phyloP scores from a whole-genome alignment of 176 grass and related monocot species.

The Oryza rufipogon region DNA sequence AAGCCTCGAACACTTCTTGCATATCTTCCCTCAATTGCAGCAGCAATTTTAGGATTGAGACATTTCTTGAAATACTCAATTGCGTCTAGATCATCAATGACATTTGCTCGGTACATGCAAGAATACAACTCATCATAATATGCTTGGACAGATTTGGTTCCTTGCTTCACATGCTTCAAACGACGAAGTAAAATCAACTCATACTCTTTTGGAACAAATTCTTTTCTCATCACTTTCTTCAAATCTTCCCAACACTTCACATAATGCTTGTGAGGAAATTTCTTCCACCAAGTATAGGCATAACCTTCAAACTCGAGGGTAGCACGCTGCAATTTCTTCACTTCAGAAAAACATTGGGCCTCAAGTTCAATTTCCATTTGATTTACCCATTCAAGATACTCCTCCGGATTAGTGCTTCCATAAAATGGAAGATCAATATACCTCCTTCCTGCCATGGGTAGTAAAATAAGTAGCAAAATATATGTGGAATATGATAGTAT shows the following conservation, averaged over 20 bases:
- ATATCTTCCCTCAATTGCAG: too few relatives aligned
- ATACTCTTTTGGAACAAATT: neutral
- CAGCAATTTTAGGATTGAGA: too few relatives aligned
- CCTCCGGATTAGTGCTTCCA: neutral
- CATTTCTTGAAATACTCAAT: too few relatives aligned
- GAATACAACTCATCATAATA: neutral
- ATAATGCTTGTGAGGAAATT: neutral
- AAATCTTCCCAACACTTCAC: neutral
- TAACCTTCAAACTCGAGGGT: neutral
- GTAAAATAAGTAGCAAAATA: too few relatives aligned
- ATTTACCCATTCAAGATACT: conserved; percentile 1
- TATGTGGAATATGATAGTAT: too few relatives aligned
- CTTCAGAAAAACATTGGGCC: neutral
- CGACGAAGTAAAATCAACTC: neutral
- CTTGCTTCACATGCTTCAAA: neutral
- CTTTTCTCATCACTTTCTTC: neutral
- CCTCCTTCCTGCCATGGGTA: neutral
- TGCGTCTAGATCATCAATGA: neutral
- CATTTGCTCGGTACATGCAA: neutral
- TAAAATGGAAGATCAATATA: neutral
- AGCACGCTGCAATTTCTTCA: neutral
- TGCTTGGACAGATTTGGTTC: neutral
- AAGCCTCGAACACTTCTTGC: too few relatives aligned
- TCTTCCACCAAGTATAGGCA: neutral
- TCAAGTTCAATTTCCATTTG: neutral